Percentiles rank a stretch among this genome's conserved stretches.
Conservation (phyloP, 441 rosid species). For the Metrosideros polymorpha region DNA sequence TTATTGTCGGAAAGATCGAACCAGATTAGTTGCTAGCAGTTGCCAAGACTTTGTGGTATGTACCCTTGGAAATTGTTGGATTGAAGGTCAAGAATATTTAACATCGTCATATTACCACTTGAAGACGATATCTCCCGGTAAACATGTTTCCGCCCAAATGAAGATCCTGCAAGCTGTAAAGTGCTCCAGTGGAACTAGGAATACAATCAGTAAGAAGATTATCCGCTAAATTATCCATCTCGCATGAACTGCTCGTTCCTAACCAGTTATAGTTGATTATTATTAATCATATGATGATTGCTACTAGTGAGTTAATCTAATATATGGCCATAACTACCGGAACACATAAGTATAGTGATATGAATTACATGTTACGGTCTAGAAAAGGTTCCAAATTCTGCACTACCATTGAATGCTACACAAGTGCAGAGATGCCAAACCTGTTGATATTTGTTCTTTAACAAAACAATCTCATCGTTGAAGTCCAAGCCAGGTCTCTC, state of each 20-base stretch:
- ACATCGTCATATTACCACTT: too few relatives aligned
- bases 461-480: conserved; percentile 60
- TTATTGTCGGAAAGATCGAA: too few relatives aligned
- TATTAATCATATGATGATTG: background rate
- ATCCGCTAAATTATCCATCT: too few relatives aligned
- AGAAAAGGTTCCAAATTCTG: background rate
- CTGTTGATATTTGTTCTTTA: conserved; percentile 80
- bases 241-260: background rate
- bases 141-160: too few relatives aligned
- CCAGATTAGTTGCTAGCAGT: too few relatives aligned
- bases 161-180: too few relatives aligned
- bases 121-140: too few relatives aligned
- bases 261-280: background rate
- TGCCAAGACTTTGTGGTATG: too few relatives aligned
- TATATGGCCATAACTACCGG: background rate
- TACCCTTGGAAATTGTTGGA: too few relatives aligned
- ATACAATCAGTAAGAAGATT: too few relatives aligned
- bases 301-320: background rate
- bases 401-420: background rate
- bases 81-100: too few relatives aligned
- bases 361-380: background rate
- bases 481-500: conserved; percentile 63
- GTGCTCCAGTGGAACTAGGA: too few relatives aligned
- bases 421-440: conserved; percentile 12
- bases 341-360: background rate